Evolutionary conservation across 2,329 filamentous ascomycete species (phyloP).

Genomic region (Ceratocystis cacaofunesta): DNA sequence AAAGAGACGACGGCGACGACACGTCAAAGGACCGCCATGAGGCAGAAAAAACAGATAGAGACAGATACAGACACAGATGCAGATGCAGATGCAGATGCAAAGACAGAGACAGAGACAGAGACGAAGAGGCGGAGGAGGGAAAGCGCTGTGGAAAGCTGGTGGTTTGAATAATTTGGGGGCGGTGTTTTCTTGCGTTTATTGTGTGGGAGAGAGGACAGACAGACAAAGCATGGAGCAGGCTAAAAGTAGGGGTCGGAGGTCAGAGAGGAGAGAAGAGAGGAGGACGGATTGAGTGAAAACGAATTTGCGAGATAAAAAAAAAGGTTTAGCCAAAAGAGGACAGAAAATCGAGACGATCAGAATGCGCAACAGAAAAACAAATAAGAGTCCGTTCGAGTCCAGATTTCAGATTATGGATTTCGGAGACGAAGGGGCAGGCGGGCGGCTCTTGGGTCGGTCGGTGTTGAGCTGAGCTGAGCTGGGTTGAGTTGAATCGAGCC

Average conservation of each 20-base stretch:
- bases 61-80: neutral
- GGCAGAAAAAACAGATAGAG: neutral
- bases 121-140: no score
- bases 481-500: no score
- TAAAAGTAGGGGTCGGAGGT: neutral
- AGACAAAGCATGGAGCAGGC: neutral
- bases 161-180: no score
- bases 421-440: neutral
- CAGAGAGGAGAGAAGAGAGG: neutral
- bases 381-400: neutral
- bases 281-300: neutral
- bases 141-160: no score
- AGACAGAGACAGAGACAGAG: no score
- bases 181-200: neutral
- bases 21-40: constrained; percentile 1
- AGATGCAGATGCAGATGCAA: no score
- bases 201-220: neutral
- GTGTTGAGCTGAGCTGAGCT: no score
- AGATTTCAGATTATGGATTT: neutral
- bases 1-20: neutral
- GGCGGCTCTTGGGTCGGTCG: neutral
- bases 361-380: neutral
- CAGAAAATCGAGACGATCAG: neutral
- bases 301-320: neutral
- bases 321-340: neutral